These are phyloP conservation scores for Citrus trifoliata DNA, from an alignment of 345 rosid species.

Conservation along the genomic window DNA sequence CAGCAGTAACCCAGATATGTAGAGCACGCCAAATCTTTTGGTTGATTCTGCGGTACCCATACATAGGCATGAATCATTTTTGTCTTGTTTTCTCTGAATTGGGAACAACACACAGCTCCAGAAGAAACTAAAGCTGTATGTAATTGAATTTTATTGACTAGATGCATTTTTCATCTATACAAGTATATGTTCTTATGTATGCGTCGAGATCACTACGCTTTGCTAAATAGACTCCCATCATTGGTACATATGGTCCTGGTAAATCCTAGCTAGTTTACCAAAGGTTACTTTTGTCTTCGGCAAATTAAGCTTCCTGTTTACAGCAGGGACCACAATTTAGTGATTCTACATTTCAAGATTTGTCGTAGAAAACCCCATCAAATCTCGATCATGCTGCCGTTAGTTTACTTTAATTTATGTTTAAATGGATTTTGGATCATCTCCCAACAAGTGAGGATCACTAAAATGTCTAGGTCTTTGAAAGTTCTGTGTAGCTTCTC, in stretches of 20 bases:
- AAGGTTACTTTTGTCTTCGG: too few relatives aligned
- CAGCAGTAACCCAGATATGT: background rate
- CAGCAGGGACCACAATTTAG: slow-evolving; percentile 11
- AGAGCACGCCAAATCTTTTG: background rate
- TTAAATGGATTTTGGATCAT: slow-evolving; percentile 6
- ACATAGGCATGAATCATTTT: background rate
- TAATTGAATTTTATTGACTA: too few relatives aligned
- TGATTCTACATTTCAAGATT: background rate
- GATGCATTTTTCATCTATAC: background rate
- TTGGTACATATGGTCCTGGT: background rate
- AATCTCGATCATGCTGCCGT: slow-evolving; percentile 21
- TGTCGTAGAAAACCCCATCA: slow-evolving; percentile 13
- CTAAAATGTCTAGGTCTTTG: slow-evolving; percentile 11
- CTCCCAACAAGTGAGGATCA: slow-evolving; percentile 12
- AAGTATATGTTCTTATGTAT: slow-evolving; percentile 1
- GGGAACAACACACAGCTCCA: background rate
- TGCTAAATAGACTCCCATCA: background rate
- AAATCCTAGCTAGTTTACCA: background rate
- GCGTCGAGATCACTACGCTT: background rate
- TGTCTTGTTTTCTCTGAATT: background rate
- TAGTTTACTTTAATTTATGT: background rate
- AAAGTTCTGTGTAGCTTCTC: background rate
- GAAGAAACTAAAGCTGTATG: background rate
- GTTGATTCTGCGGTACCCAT: background rate
- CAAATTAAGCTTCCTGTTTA: too few relatives aligned